A percentile compares a stretch with the other conserved stretches of the same genome.
Evolutionary conservation across 2,329 filamentous ascomycete species (phyloP).

Genomic region (Coniosporium tulheliwenetii): DNA sequence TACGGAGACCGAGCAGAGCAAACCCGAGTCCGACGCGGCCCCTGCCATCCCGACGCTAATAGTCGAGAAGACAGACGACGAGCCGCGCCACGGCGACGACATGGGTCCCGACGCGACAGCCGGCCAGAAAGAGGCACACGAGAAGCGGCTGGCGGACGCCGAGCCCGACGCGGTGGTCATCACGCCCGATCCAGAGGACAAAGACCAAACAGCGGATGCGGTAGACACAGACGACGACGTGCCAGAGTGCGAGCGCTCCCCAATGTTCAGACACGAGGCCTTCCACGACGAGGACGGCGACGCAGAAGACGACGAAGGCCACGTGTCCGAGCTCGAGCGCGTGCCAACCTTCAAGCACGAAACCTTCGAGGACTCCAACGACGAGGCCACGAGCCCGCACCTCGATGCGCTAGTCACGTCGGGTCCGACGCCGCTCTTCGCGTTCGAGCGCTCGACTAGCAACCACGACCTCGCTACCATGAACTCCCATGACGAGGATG

Average conservation of each 20-base stretch:
- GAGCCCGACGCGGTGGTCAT: neutral
- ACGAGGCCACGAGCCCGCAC: too few relatives aligned
- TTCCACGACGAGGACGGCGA: neutral
- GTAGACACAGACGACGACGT: conserved; percentile 2
- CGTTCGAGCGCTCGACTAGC: neutral
- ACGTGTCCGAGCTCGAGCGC: neutral
- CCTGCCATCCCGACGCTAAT: conserved; percentile 11
- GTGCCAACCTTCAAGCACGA: conserved; percentile 1
- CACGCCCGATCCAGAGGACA: neutral
- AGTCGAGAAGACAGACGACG: conserved; percentile 18
- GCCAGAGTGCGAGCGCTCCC: conserved; percentile 11
- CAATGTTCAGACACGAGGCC: conserved; percentile 15
- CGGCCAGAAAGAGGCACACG: neutral
- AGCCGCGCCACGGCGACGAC: conserved; percentile 1
- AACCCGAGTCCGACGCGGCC: conserved; percentile 4
- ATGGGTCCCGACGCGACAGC: neutral
- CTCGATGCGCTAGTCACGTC: too few relatives aligned
- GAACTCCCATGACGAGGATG: neutral
- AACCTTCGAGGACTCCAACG: too few relatives aligned
- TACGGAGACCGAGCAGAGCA: conserved; percentile 3
- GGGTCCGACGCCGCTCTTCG: neutral
- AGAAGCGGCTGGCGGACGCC: neutral
- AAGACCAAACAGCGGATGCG: conserved; percentile 1
- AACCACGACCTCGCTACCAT: neutral
- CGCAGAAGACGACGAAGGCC: conserved; percentile 4